A percentile compares a stretch with the other conserved stretches of the same genome.
These are phyloP conservation scores for Blepharisma japonicum DNA, from an alignment of 73 alveolate species.

Conservation along the genomic window DNA sequence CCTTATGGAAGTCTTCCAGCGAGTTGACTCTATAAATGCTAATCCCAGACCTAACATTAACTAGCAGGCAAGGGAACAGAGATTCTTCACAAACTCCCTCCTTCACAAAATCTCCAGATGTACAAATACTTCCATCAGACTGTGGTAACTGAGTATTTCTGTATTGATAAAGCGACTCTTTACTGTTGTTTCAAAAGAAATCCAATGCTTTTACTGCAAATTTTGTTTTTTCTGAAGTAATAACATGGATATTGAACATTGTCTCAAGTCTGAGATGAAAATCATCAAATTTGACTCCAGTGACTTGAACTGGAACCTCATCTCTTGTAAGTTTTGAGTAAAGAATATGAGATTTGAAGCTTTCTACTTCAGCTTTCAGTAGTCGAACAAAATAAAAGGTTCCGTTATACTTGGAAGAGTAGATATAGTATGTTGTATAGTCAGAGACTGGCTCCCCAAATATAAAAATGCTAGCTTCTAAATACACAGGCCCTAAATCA, in stretches of 20 bases:
- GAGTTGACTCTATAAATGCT: slow-evolving; percentile 72
- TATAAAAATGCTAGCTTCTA: background rate
- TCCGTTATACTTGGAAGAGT: background rate
- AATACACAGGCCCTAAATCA: slow-evolving; percentile 10
- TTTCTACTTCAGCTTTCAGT: background rate
- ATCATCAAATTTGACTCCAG: background rate
- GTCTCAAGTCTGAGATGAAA: background rate
- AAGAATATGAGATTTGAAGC: background rate
- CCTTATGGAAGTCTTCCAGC: slow-evolving; percentile 39
- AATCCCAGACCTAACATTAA: slow-evolving; percentile 68
- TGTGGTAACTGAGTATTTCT: background rate
- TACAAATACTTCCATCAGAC: background rate
- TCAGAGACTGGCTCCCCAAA: background rate
- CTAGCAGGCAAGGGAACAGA: slow-evolving; percentile 78
- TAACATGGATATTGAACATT: background rate
- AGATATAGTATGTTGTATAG: background rate
- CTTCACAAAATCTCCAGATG: background rate
- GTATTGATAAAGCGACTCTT: background rate
- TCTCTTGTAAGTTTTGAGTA: background rate
- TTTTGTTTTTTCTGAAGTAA: background rate
- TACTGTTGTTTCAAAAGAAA: background rate
- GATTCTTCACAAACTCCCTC: slow-evolving; percentile 26
- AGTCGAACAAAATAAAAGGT: background rate
- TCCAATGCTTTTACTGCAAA: background rate
- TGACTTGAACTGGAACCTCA: background rate